Evolutionary conservation across 352 stramenopile genomes (phyloP), one percentile per base, ranked within the genome.

Genomic region (Thraustochytrium sp.): DNA sequence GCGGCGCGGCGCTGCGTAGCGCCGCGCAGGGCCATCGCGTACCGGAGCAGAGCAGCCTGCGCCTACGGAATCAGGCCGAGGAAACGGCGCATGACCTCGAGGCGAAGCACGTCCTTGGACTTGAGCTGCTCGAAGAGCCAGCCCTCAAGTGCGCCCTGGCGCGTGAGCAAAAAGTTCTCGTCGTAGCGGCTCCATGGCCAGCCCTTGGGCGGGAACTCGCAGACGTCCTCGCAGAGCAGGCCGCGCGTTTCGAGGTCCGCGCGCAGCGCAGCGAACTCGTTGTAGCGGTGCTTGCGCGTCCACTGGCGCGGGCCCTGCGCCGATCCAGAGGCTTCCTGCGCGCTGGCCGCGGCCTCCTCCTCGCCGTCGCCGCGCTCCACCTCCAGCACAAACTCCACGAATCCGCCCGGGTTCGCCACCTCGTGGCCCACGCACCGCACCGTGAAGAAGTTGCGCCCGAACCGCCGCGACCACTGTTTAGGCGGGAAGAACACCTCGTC

Each of bases 401-500:
- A 64, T 9, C 37, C 68, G 23, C 48, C 68, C 34, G 13, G 54
- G 16, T 68, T 11, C 51, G 31, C 40, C 21, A 46, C 40, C n/a
- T 51, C 34, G n/a, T 51, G 40, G 68, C 68, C 68, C n/a, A 48
- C 48, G 48, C 31, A 65, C 21, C 68, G 68, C 26, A 80, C 68
- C n/a, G 68, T 80, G 51, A 80, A 80, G 68, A 80, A 80, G 31
- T 80, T 72, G 36, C 44, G n/a, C n/a, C 68, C 68, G 51, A 80
- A 80, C 5, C 68, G 48, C 34, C 68, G 68, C 68, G 68, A 80
- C 68, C 68, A 80, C 31, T 80, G 42, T 16, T 80, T 64, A 9
- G 68, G 68, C 53, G 68, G 63, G 53, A 80, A 80, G 68, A 80
- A 80, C 0, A 80, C 53, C 46, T 23, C 68, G 31, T 75, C 37